Evolutionary conservation across 805 yeast genomes (phyloP).

Genomic region (Candida alai): DNA sequence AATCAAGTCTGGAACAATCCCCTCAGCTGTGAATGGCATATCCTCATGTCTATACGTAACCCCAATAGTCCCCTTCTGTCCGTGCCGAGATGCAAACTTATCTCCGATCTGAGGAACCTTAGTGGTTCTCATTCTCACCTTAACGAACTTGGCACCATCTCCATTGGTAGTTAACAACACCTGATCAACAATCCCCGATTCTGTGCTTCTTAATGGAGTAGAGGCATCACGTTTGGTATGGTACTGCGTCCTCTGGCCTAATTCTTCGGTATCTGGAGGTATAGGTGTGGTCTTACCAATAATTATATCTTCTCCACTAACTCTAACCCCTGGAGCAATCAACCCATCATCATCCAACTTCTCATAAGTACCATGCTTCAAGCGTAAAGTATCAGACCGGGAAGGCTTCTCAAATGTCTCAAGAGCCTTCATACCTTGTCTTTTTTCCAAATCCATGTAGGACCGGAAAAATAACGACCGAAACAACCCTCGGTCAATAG

Average conservation of each 20-base stretch:
- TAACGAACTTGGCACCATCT: slow-evolving; percentile 95
- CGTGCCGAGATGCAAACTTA: slow-evolving; percentile 98
- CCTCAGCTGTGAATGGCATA: slow-evolving; percentile 96
- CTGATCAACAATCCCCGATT: slow-evolving; percentile 97
- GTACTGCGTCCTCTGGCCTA: slow-evolving; percentile 97
- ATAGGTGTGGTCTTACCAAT: slow-evolving; percentile 99
- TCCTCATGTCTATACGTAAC: slow-evolving; percentile 97
- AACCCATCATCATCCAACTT: slow-evolving; percentile 97
- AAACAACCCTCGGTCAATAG: slow-evolving; percentile 94
- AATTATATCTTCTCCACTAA: slow-evolving; percentile 97
- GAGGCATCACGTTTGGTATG: slow-evolving; percentile 99
- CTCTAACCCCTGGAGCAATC: slow-evolving; percentile 97
- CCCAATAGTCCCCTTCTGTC: slow-evolving; percentile 99
- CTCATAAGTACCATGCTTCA: slow-evolving; percentile 97
- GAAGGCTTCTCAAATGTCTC: slow-evolving; percentile 98
- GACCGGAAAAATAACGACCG: slow-evolving; percentile 95
- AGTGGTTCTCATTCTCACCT: slow-evolving; percentile 98
- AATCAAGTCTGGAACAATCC: slow-evolving; percentile 94
- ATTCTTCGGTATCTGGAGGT: slow-evolving; percentile 98
- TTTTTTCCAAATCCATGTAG: slow-evolving; percentile 97
- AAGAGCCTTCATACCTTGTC: slow-evolving; percentile 97
- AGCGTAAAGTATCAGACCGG: slow-evolving; percentile 87
- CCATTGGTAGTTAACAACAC: slow-evolving; percentile 95
- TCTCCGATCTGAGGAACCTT: slow-evolving; percentile 99
- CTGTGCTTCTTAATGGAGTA: slow-evolving; percentile 94